Percentiles rank a stretch among this genome's conserved stretches.
Evolutionary conservation across 2,329 filamentous ascomycete species (phyloP).

Genomic region (Ceratocystis huliohia): DNA sequence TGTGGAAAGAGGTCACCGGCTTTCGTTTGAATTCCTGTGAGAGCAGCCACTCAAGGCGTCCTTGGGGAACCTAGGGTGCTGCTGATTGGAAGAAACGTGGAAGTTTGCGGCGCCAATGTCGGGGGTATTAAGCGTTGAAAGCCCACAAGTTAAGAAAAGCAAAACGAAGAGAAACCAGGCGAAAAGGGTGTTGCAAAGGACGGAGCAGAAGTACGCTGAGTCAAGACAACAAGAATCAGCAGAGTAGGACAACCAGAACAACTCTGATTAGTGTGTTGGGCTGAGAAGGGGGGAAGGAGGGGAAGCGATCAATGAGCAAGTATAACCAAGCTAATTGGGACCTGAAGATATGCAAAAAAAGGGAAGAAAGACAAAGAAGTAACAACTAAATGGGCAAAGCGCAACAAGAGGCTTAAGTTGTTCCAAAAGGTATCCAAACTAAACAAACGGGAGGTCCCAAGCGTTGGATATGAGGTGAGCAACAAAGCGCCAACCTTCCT

Average conservation of each 20-base stretch:
- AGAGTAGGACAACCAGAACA: neutral
- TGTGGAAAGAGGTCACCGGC: neutral
- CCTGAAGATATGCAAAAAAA: neutral
- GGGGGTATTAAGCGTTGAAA: neutral
- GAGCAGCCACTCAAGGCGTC: slow-evolving; percentile 21
- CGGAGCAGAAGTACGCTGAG: neutral
- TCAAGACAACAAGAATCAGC: neutral
- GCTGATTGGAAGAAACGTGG: neutral
- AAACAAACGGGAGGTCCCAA: slow-evolving; percentile 5
- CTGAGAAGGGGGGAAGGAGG: neutral
- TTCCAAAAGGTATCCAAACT: slow-evolving; percentile 2
- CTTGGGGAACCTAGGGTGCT: slow-evolving; percentile 6
- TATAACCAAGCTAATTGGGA: neutral
- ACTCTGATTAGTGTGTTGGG: neutral
- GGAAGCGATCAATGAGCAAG: neutral
- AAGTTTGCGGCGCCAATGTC: neutral
- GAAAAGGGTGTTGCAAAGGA: neutral
- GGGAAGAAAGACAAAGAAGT: neutral
- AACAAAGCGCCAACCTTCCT: slow-evolving; percentile 5
- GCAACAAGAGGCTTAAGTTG: neutral
- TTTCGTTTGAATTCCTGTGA: slow-evolving; percentile 10
- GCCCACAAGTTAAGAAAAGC: neutral
- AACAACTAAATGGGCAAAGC: neutral
- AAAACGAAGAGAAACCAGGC: neutral
- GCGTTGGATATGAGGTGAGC: slow-evolving; percentile 3